These are phyloP conservation scores for Saccharomycopsis capsularis DNA, from an alignment of 805 yeast genomes.

Conservation along the genomic window DNA sequence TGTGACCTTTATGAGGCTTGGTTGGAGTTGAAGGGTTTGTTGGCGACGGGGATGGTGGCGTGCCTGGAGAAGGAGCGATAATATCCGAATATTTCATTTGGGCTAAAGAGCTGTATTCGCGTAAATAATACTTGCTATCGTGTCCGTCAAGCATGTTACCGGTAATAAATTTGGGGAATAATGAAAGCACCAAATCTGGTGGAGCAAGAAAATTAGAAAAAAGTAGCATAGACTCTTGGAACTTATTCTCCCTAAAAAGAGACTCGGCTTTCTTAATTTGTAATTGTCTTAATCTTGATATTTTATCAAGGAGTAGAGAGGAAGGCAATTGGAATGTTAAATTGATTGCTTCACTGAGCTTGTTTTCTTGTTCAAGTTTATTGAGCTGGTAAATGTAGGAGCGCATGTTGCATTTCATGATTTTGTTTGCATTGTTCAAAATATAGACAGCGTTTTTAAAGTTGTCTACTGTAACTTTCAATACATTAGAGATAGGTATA, in stretches of 20 bases:
- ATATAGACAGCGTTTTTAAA: slow-evolving; percentile 8
- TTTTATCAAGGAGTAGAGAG: slow-evolving; percentile 27
- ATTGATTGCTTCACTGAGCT: slow-evolving; percentile 39
- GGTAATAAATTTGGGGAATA: slow-evolving; percentile 37
- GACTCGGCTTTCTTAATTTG: slow-evolving; percentile 16
- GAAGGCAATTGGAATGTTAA: slow-evolving; percentile 32
- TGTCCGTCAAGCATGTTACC: slow-evolving; percentile 11
- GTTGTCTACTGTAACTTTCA: slow-evolving; percentile 18
- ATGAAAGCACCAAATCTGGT: slow-evolving; percentile 43
- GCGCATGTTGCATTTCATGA: slow-evolving; percentile 27
- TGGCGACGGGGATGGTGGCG: not conserved
- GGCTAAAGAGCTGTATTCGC: slow-evolving; percentile 21
- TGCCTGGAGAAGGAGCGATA: not conserved
- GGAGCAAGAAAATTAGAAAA: slow-evolving; percentile 54
- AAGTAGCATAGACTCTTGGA: slow-evolving; percentile 34
- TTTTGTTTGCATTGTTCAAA: slow-evolving; percentile 16
- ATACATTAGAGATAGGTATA: slow-evolving; percentile 25
- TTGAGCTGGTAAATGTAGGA: slow-evolving; percentile 31
- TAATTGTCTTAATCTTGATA: slow-evolving; percentile 36
- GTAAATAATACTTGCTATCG: no score
- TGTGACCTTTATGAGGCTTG: not conserved
- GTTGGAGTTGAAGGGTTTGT: not conserved
- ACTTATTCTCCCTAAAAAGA: slow-evolving; percentile 28
- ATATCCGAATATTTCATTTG: slow-evolving; percentile 14
- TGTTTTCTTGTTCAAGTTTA: slow-evolving; percentile 27